Evolutionary conservation across 768 basidiomycete genomes (phyloP).

Genomic region (Macrocybe gigantea): DNA sequence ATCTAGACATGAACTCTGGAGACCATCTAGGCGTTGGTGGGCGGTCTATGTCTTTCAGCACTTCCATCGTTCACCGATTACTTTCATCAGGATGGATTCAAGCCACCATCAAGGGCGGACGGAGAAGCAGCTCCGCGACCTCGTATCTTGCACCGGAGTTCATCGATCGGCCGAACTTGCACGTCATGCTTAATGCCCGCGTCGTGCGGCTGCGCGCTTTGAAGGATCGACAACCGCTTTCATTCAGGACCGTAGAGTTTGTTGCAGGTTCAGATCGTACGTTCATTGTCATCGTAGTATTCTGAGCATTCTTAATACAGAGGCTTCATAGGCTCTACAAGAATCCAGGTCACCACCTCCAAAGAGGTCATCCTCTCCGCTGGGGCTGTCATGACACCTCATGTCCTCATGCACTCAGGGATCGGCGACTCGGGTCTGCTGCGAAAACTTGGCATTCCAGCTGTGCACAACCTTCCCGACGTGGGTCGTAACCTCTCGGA

Average conservation of each 20-base stretch:
- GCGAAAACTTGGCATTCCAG: conserved; percentile 13
- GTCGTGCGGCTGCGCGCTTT: conserved; percentile 11
- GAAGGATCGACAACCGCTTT: too few species aligned
- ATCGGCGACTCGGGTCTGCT: conserved; percentile 22
- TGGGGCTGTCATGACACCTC: conserved; percentile 28
- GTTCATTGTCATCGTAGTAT: too few species aligned
- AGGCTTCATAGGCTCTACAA: conserved; percentile 3
- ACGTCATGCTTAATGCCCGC: conserved; percentile 20
- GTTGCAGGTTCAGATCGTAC: too few species aligned
- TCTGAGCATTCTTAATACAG: neutral
- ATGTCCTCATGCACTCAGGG: conserved; percentile 26
- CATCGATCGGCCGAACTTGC: conserved; percentile 20
- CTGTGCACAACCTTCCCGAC: conserved; percentile 19
- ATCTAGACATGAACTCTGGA: conserved; percentile 22
- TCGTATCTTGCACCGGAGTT: conserved; percentile 19
- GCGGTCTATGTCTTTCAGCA: neutral
- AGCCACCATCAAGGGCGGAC: conserved; percentile 16
- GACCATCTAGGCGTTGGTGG: conserved; percentile 20
- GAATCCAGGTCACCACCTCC: conserved; percentile 12
- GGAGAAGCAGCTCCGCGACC: conserved; percentile 25
- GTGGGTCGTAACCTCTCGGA: conserved; percentile 27
- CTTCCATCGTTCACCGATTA: neutral
- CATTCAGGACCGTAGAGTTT: too few species aligned
- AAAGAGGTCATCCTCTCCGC: conserved; percentile 32
- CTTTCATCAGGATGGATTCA: conserved; percentile 19